A percentile compares a stretch with the other conserved stretches of the same genome.
These are phyloP conservation scores for Starmerella vaccinii DNA, from an alignment of 805 yeast genomes.

Conservation along the genomic window DNA sequence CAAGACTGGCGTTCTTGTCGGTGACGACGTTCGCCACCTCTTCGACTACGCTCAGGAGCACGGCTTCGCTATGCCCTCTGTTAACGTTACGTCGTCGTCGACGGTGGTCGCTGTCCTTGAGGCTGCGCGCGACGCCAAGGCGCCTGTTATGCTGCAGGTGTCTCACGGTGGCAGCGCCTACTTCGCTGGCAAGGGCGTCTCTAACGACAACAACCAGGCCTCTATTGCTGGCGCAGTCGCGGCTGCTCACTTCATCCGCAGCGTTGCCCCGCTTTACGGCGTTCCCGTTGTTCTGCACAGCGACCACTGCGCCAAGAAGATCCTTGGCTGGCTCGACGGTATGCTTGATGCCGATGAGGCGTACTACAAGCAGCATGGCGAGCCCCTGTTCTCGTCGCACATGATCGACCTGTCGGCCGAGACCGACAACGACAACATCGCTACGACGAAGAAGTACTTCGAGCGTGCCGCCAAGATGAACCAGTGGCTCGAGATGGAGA, in stretches of 20 bases:
- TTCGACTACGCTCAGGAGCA: slow-evolving; percentile 89
- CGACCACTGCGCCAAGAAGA: slow-evolving; percentile 97
- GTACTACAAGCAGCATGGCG: slow-evolving; percentile 74
- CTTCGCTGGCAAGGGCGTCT: slow-evolving; percentile 99
- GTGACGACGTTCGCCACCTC: slow-evolving; percentile 74
- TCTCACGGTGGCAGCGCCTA: slow-evolving; percentile 99
- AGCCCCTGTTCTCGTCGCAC: slow-evolving; percentile 96
- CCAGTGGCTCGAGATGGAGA: slow-evolving; percentile 99
- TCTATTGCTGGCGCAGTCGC: slow-evolving; percentile 92
- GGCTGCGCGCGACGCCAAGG: slow-evolving; percentile 88
- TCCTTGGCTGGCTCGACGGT: slow-evolving; percentile 98
- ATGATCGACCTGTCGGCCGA: slow-evolving; percentile 98
- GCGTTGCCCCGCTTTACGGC: slow-evolving; percentile 93
- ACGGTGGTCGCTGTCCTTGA: slow-evolving; percentile 94
- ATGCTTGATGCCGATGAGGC: slow-evolving; percentile 95
- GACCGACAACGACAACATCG: slow-evolving; percentile 89
- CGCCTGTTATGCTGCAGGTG: slow-evolving; percentile 94
- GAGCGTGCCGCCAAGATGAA: slow-evolving; percentile 83
- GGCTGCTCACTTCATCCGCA: slow-evolving; percentile 94
- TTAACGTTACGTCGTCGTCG: slow-evolving; percentile 95
- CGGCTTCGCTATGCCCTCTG: slow-evolving; percentile 96
- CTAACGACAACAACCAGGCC: slow-evolving; percentile 86
- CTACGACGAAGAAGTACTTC: slow-evolving; percentile 89
- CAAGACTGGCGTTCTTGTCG: slow-evolving; percentile 97
- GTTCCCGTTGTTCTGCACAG: slow-evolving; percentile 95